phyloP scores from a whole-genome alignment of 75 land plant species.

The Selaginella tamariscina region DNA sequence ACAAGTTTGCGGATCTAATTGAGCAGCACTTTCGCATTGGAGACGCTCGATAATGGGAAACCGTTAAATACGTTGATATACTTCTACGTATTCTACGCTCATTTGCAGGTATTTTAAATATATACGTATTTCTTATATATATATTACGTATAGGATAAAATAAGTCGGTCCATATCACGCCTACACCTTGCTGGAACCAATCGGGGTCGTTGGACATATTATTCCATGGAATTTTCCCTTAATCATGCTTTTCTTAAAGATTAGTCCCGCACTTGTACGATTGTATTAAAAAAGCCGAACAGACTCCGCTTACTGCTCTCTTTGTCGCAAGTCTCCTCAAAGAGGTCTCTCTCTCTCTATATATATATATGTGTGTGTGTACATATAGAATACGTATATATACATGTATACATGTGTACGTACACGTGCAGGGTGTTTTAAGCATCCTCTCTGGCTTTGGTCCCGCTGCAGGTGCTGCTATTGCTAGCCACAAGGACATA shows the following conservation, averaged over 20 bases:
- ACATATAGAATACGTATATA: conserved; percentile 14
- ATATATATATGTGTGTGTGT: neutral
- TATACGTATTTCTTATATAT: too few relatives aligned
- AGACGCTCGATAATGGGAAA: conserved; percentile 57
- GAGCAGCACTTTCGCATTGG: conserved; percentile 39
- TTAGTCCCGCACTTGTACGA: conserved; percentile 63
- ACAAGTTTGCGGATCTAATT: conserved; percentile 56
- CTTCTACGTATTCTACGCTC: conserved; percentile 28
- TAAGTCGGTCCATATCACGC: conserved; percentile 21
- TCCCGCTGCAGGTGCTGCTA: conserved; percentile 51
- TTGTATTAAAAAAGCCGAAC: conserved; percentile 71
- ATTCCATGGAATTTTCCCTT: too few relatives aligned
- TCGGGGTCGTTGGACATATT: too few relatives aligned
- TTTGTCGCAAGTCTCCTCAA: conserved; percentile 50
- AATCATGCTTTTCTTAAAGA: too few relatives aligned
- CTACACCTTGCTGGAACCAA: too few relatives aligned
- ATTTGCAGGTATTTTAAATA: conserved; percentile 45
- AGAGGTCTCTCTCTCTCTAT: conserved; percentile 22
- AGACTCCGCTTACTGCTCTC: conserved; percentile 67
- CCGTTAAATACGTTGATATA: conserved; percentile 23
- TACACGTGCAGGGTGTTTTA: conserved; percentile 64
- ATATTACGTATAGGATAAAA: neutral
- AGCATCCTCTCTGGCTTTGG: conserved; percentile 71
- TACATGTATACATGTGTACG: conserved; percentile 81
- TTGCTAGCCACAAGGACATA: conserved; percentile 74